Base-by-base conservation (phyloP, 2,329 filamentous ascomycete species). In the Xylariaceae sp. region DNA sequence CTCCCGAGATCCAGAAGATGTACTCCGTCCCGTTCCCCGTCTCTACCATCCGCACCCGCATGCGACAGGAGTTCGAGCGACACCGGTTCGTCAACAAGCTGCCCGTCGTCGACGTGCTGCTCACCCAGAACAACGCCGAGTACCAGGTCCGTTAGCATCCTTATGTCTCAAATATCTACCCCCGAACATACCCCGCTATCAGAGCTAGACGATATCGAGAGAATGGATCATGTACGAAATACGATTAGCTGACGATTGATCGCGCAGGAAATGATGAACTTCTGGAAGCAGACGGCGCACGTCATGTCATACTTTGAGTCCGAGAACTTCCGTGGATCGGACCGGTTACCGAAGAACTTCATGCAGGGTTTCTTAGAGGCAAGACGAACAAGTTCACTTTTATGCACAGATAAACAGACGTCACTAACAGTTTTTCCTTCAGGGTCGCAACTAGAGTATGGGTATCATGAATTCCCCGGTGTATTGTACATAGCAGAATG, bases 241-340 rank as follows among this genome's bases (percentile, higher is more conserved):
- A 34, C 45, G 47, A 44, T 15, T 55, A n/a, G 54, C 65, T 67
- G 51, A 66, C 53, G 13, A 50, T 49, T 34, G 44, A 55, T 59
- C 48, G 10, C 18, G 55, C 51, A 97, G 92, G 94, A 99, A 82
- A 99, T 90, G 56, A 86, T 99, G 82, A 99, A 99, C 80, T 99
- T 89, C 82, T 99, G 94, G 94, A 96, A 97, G 78, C 94, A 99
- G 78, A 82, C 92, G 63, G 89, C 89, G 65, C 94, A 99, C 75
- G 84, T 99, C 68, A 91, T 99, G 84, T 92, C 94, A 70, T 99
- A 96, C 78, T 99, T 97, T 83, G 87, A 92, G 73, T 83, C 87
- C 69, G 92, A 97, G 76, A 84, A 82, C 75, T 84, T 84, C 73
- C 78, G 90, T 86, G 80, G 90, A 85, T 75, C 88, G 81, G 74